A percentile compares a stretch with the other conserved stretches of the same genome.
phyloP scores from a whole-genome alignment of 257 asterid species.

The Solanum etuberosum region DNA sequence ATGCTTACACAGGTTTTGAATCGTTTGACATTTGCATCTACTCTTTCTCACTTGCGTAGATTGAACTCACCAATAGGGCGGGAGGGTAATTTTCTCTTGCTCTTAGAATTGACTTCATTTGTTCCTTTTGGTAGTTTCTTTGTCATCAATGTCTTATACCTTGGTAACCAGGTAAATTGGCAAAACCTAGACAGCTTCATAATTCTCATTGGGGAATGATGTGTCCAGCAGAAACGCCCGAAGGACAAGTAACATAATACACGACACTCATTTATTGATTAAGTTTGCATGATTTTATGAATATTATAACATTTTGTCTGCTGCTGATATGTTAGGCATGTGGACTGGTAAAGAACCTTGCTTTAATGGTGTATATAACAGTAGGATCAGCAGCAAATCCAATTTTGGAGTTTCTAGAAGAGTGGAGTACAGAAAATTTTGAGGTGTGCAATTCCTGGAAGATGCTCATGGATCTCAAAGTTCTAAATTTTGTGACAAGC shows the following conservation, averaged over 20 bases:
- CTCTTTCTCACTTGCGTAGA: constrained; percentile 87
- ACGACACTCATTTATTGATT: not conserved
- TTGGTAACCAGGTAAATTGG: constrained; percentile 64
- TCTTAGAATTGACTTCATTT: not conserved
- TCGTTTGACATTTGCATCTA: constrained; percentile 96
- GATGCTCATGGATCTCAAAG: not conserved
- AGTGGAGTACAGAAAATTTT: constrained; percentile 98
- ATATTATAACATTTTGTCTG: not conserved
- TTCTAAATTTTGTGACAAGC: not conserved
- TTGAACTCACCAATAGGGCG: constrained; percentile 98
- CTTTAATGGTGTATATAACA: constrained; percentile 90
- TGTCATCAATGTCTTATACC: not conserved
- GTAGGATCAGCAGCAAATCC: constrained; percentile 99
- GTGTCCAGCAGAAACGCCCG: constrained; percentile 99
- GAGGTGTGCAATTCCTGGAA: constrained; percentile 39
- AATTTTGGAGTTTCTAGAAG: constrained; percentile 88
- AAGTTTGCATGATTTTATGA: not conserved
- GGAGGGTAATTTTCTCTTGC: constrained; percentile 49
- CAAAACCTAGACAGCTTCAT: constrained; percentile 97
- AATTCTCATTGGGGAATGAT: constrained; percentile 99
- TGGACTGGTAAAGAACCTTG: constrained; percentile 95
- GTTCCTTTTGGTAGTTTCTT: not conserved
- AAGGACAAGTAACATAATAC: constrained; percentile 58
- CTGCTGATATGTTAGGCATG: constrained; percentile 57
- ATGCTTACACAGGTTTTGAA: constrained; percentile 62